Conservation (phyloP, 148 eudicot species). For the Rhododendron henanense region DNA sequence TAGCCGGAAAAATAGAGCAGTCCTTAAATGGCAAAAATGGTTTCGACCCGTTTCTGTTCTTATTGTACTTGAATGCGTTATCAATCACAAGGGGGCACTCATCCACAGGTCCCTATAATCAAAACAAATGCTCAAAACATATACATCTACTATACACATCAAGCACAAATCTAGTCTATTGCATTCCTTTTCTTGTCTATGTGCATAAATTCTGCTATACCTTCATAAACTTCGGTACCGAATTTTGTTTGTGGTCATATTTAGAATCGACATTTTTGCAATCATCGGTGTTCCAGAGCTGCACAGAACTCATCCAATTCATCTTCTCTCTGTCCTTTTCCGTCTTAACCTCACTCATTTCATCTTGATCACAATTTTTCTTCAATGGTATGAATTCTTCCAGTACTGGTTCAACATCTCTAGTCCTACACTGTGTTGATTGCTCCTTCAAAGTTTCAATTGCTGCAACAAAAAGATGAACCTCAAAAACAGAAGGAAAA, state of each 20-base stretch:
- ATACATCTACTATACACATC: background rate
- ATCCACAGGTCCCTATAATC: slow-evolving; percentile 28
- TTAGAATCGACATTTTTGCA: background rate
- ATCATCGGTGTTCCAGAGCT: slow-evolving; percentile 59
- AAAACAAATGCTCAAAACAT: slow-evolving; percentile 6
- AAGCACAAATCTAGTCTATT: background rate
- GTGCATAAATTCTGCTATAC: slow-evolving; percentile 16
- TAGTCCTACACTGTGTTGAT: slow-evolving; percentile 29
- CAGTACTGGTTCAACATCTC: slow-evolving; percentile 43
- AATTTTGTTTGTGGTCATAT: slow-evolving; percentile 12
- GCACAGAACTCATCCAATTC: slow-evolving; percentile 86
- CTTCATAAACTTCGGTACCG: slow-evolving; percentile 15
- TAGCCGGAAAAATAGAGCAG: slow-evolving; percentile 23
- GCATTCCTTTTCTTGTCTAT: background rate
- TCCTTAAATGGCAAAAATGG: slow-evolving; percentile 38
- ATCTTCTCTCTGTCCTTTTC: slow-evolving; percentile 46
- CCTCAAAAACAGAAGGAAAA: slow-evolving; percentile 1
- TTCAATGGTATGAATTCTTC: slow-evolving; percentile 73
- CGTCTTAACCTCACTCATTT: slow-evolving; percentile 7
- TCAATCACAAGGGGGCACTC: slow-evolving; percentile 10
- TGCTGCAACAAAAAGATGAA: slow-evolving; percentile 36
- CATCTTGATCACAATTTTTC: slow-evolving; percentile 31
- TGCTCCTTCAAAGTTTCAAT: slow-evolving; percentile 47
- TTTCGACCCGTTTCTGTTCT: slow-evolving; percentile 13
- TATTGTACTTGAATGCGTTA: slow-evolving; percentile 22